A percentile compares a stretch with the other conserved stretches of the same genome.
Evolutionary conservation across 495 filamentous ascomycete species (phyloP).

Genomic region (Talaromyces borbonicus): DNA sequence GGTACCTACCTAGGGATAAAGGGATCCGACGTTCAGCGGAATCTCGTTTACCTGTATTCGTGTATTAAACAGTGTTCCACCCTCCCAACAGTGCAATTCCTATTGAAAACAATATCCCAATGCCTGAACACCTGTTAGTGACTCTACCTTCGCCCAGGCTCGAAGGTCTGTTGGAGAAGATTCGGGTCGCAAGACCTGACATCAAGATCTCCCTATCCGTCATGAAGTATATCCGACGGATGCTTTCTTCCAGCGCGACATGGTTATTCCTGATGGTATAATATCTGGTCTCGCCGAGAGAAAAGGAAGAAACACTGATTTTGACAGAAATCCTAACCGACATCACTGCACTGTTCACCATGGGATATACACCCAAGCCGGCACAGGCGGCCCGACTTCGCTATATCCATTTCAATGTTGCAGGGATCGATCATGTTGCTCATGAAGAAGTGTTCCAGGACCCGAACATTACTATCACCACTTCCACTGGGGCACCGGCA

Average conservation of each 20-base stretch:
- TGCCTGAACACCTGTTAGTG: not conserved
- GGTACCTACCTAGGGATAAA: too few relatives aligned
- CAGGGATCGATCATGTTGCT: constrained; percentile 61
- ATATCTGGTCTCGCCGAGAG: not conserved
- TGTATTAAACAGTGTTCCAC: not conserved
- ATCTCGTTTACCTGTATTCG: not conserved
- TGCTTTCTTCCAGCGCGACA: not conserved
- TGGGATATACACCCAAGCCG: constrained; percentile 17
- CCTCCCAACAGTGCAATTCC: not conserved
- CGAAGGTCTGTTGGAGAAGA: not conserved
- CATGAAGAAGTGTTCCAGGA: constrained; percentile 52
- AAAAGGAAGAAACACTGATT: not conserved
- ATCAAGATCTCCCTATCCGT: not conserved
- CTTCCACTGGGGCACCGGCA: constrained; percentile 67
- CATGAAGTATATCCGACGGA: not conserved
- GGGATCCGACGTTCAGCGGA: not conserved
- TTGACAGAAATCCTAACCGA: not conserved
- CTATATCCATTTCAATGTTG: constrained; percentile 47
- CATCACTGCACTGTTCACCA: constrained; percentile 37
- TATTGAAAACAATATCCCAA: not conserved
- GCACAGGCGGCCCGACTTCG: constrained; percentile 34
- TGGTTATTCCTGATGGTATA: not conserved
- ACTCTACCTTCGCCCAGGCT: not conserved
- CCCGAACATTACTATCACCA: constrained; percentile 57
- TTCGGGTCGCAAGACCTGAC: not conserved